phyloP scores from a whole-genome alignment of 495 filamentous ascomycete genomes.

The Talaromyces adpressus region DNA sequence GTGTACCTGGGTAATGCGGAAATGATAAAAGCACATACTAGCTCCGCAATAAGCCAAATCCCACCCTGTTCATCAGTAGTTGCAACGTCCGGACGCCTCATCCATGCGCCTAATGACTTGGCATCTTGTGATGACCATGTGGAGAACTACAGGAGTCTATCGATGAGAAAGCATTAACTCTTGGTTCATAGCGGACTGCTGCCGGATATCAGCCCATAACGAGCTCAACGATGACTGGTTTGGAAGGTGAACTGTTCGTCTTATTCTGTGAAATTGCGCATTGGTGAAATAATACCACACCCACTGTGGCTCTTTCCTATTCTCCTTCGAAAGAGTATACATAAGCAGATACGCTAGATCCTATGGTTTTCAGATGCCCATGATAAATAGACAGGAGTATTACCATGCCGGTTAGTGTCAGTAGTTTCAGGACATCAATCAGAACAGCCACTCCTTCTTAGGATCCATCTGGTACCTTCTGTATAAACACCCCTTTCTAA shows the following conservation, averaged over 20 bases:
- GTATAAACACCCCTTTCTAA: not conserved
- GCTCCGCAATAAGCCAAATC: not conserved
- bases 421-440: not conserved
- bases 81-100: not conserved
- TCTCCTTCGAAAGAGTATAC: not conserved
- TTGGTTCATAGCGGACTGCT: not conserved
- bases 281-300: not conserved
- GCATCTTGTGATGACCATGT: not conserved
- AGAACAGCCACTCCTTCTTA: not conserved
- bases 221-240: not conserved
- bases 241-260: not conserved
- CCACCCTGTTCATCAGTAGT: not conserved
- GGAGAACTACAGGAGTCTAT: not conserved
- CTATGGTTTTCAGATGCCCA: not conserved
- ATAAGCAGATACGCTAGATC: not conserved
- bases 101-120: not conserved
- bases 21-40: not conserved
- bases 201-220: not conserved
- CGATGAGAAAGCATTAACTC: not conserved
- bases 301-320: not conserved
- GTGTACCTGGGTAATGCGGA: not conserved
- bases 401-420: not conserved
- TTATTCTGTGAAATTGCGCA: not conserved
- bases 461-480: not conserved
- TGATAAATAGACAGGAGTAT: not conserved